Evolutionary conservation across 495 filamentous ascomycete species (phyloP).

Genomic region (Cudoniella acicularis): DNA sequence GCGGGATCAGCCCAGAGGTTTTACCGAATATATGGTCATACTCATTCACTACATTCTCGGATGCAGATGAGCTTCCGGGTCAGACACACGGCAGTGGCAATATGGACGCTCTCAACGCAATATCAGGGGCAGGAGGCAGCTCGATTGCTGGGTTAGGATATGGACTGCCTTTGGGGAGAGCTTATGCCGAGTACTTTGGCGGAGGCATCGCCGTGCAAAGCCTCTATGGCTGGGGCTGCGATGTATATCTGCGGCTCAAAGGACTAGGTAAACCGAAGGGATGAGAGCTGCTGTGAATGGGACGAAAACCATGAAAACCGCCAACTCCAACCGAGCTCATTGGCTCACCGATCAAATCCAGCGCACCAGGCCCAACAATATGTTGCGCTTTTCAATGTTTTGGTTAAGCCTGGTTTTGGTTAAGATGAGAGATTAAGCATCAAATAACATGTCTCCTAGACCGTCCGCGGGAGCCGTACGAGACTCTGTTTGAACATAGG

Average conservation of each 20-base stretch:
- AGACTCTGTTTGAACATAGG: no score
- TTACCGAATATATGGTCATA: slow-evolving; percentile 91
- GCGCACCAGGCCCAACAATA: no score
- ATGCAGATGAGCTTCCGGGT: slow-evolving; percentile 46
- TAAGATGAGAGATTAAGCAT: no score
- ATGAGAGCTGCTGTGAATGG: slow-evolving; percentile 3
- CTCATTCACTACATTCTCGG: slow-evolving; percentile 89
- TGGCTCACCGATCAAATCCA: no score
- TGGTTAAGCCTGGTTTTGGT: no score
- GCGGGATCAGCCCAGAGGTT: slow-evolving; percentile 80
- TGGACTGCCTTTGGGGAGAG: slow-evolving; percentile 83
- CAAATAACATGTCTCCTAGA: no score
- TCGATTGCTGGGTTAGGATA: slow-evolving; percentile 92
- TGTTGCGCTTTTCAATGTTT: no score
- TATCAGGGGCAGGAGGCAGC: slow-evolving; percentile 63
- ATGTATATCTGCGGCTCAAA: slow-evolving; percentile 78
- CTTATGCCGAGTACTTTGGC: slow-evolving; percentile 98
- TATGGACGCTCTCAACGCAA: slow-evolving; percentile 66
- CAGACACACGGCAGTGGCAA: slow-evolving; percentile 39
- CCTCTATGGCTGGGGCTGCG: slow-evolving; percentile 86
- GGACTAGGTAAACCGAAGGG: slow-evolving; percentile 62
- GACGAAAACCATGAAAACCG: not conserved
- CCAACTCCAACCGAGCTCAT: not conserved
- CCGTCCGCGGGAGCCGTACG: no score
- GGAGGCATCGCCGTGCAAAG: slow-evolving; percentile 94